phyloP scores from a whole-genome alignment of 805 yeast species.

The Zygosaccharomyces lentus region DNA sequence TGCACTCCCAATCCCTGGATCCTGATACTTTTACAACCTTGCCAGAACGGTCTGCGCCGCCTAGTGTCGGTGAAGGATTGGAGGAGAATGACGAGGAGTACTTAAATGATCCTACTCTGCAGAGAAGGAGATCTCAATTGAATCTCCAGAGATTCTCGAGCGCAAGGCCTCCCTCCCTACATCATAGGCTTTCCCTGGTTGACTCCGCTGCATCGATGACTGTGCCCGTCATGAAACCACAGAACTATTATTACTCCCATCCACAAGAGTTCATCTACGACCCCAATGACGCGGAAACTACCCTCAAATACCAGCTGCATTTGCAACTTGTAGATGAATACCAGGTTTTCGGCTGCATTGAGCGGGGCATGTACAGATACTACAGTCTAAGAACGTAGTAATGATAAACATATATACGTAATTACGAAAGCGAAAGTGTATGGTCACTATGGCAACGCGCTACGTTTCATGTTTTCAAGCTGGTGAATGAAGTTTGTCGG shows the following conservation, averaged over 20 bases:
- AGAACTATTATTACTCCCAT: conserved; percentile 18
- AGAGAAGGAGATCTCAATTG: conserved; percentile 34
- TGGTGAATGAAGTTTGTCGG: background rate
- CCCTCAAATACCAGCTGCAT: conserved; percentile 27
- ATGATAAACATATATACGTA: background rate
- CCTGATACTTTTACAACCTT: conserved; percentile 3
- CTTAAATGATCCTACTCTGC: conserved; percentile 28
- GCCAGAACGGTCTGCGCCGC: conserved; percentile 7
- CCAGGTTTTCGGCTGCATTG: conserved; percentile 40
- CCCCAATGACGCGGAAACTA: conserved; percentile 24
- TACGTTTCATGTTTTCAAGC: background rate
- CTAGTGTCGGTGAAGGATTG: conserved; percentile 12
- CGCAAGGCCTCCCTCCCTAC: conserved; percentile 7
- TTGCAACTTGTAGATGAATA: conserved; percentile 35
- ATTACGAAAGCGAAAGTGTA: background rate
- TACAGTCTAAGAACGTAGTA: conserved; percentile 38
- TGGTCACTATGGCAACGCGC: background rate
- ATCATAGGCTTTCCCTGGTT: conserved; percentile 4
- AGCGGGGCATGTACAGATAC: conserved; percentile 43
- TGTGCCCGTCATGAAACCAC: conserved; percentile 9
- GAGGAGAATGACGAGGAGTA: conserved; percentile 33
- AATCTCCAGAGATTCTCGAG: conserved; percentile 20
- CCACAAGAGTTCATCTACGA: conserved; percentile 30
- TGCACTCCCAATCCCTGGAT: conserved; percentile 11
- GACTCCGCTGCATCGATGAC: conserved; percentile 10